phyloP scores from a whole-genome alignment of 305 asterid species.

The Fraxinus xanthoxyloides region DNA sequence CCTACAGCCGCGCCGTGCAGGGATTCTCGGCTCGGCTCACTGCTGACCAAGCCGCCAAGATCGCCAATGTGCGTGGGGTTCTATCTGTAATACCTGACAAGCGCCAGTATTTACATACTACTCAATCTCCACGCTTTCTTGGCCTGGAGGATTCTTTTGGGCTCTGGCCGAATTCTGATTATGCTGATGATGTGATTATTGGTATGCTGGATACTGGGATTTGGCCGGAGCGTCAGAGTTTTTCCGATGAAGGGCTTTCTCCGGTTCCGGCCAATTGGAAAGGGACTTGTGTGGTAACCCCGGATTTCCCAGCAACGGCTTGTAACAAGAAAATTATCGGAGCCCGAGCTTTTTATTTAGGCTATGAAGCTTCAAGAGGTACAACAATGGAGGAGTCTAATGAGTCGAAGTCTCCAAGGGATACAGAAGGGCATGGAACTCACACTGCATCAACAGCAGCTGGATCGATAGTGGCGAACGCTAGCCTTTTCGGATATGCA shows the following conservation, averaged over 20 bases:
- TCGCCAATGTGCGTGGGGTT: constrained; percentile 51
- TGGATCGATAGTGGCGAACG: constrained; percentile 69
- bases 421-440: constrained; percentile 93
- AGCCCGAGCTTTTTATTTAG: constrained; percentile 61
- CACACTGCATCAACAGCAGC: constrained; percentile 95
- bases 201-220: constrained; percentile 91
- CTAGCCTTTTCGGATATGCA: constrained; percentile 74
- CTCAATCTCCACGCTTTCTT: constrained; percentile 71
- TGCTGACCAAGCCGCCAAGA: constrained; percentile 44
- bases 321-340: constrained; percentile 83
- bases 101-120: constrained; percentile 66
- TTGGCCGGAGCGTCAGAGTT: constrained; percentile 86
- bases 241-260: constrained; percentile 68
- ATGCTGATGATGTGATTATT: constrained; percentile 81
- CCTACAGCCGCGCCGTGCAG: constrained; percentile 53
- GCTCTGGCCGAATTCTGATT: constrained; percentile 82
- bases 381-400: constrained; percentile 39
- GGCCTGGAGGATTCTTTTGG: constrained; percentile 69
- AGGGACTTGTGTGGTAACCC: constrained; percentile 60
- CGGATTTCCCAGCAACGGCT: constrained; percentile 50
- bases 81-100: constrained; percentile 68
- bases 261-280: constrained; percentile 69
- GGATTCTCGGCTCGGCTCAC: constrained; percentile 83
- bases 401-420: constrained; percentile 66
- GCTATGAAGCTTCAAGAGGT: constrained; percentile 49